Evolutionary conservation across 2,329 filamentous ascomycete species (phyloP), one percentile per base, ranked within the genome.

Genomic region (Drechslerella coelobrocha): DNA sequence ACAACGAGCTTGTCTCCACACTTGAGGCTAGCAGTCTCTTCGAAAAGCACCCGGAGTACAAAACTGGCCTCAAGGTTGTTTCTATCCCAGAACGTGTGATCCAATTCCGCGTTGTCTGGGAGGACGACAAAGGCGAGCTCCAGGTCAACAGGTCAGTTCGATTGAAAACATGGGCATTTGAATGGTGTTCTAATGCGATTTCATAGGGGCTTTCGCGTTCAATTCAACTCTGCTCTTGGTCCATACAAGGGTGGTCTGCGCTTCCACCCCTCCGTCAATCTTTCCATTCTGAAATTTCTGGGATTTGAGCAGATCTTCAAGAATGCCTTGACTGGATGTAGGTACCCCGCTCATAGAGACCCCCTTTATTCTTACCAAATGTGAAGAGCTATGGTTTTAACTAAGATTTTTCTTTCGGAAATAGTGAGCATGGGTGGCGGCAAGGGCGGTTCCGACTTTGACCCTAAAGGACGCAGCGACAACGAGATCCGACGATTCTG

Each of bases 241-340:
- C 94, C 94, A 57, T 97, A 96, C 89, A 97, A 97, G 86, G 94
- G 94, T 75, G 94, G 94, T 79, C 88, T 97, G 76, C 86, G 94
- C 76, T 91, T 99, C 81, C 94, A 99, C 81, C 94, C 93, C 73
- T 88, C 88, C 9, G 91, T 94, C 81, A 94, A 89, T 81, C 80
- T 89, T 78, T 87, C 85, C 73, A 86, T 89, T 78, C 86, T 99
- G 77, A 99, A 99, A 84, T 97, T 97, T 83, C 86, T 99, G 78
- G 94, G 93, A 75, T 97, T 97, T 78, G 94, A 99, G 87, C 94
- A 97, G 84, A 95, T 93, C 83, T 97, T 97, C 86, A 97, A 97
- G 87, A 97, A 97, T 90, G 94, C 94, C 75, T 84, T 97, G 76
- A 97, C 94, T 73, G 94, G 94, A 78, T 82, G 89, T 92, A 83